Base-by-base conservation (phyloP, 805 yeast genomes). In the Wickerhamia fluorescens region DNA sequence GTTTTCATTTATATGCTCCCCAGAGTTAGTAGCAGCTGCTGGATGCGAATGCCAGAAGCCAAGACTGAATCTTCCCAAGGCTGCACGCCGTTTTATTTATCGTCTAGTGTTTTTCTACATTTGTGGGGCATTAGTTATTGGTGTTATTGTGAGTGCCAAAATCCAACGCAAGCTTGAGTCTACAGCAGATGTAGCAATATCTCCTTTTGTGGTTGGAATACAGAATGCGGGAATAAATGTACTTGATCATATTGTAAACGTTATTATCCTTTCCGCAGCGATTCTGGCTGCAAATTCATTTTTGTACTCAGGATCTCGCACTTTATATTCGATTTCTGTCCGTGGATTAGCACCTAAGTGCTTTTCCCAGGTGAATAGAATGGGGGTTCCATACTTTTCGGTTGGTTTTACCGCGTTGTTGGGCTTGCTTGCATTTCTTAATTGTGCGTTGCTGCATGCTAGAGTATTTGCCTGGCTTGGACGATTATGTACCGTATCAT, bases 161-260 rank as follows among this genome's bases (percentile, higher is more conserved):
- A 49, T 50, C 35, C 37, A 37, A 3, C 33, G 34, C 14, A 51
- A 58, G 40, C 30, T 42, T 24, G 20, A 18, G 20, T 7, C 20
- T 10, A 19, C 37, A 24, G 54, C 49, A 9, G 23, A 33, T 9
- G 34, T 44, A 14, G 54, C 71, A 41, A 81, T 81, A 15, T 76
- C 87, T 12, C 92, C 95, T 1, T 84, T 79, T 44, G 92, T 83
- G 29, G 73, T 86, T 43, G 89, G 89, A 3, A 85, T 86, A 86
- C 68, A 67, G 54, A 67, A 65, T 31, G 57, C 84, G 45, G 69
- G 73, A 1, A 79, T 86, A 30, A 71, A 61, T 18, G 78, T 71
- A 0, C 61, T 85, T 27, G 94, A 94, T 18, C 73, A 78, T 45
- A 67, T 86, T 36, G 86, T 87, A 33, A 87, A 87, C 53, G 94